These are phyloP conservation scores for Cardamine occulta DNA, from an alignment of 345 rosid genomes.

Conservation along the genomic window DNA sequence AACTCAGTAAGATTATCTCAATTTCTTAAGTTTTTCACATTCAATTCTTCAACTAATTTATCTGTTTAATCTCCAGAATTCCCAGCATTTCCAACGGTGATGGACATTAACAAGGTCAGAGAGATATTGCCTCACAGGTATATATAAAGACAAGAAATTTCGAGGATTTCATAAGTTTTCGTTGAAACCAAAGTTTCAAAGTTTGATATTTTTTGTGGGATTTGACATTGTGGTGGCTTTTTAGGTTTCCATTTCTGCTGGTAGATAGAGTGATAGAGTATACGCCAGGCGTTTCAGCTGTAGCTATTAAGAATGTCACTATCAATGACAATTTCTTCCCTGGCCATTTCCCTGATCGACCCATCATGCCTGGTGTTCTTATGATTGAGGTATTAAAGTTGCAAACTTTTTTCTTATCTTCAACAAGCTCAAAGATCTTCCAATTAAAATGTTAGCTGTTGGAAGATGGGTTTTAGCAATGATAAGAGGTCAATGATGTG, in stretches of 20 bases:
- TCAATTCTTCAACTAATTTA: background rate
- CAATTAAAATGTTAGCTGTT: constrained; percentile 25
- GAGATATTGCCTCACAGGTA: constrained; percentile 94
- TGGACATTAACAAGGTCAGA: constrained; percentile 89
- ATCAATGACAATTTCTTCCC: constrained; percentile 96
- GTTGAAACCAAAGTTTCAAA: constrained; percentile 49
- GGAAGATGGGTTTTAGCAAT: no score
- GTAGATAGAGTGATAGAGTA: constrained; percentile 95
- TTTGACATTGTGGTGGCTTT: background rate
- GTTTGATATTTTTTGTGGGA: constrained; percentile 37
- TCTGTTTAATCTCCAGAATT: constrained; percentile 21
- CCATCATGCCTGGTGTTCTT: constrained; percentile 97
- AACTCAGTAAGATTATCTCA: constrained; percentile 29
- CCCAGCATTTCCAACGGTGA: constrained; percentile 51
- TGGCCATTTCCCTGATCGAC: constrained; percentile 95
- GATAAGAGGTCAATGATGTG: constrained; percentile 37
- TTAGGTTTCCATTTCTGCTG: constrained; percentile 84
- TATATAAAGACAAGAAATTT: background rate
- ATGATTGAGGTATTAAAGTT: constrained; percentile 75
- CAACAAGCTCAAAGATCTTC: constrained; percentile 50
- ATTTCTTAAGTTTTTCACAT: background rate
- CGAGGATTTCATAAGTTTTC: constrained; percentile 43
- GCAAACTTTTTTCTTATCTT: background rate
- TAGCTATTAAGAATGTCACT: constrained; percentile 89
- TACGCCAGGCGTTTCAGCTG: constrained; percentile 89